Evolutionary conservation across 129 eudicot genomes (phyloP).

Genomic region (Tagetes erecta): DNA sequence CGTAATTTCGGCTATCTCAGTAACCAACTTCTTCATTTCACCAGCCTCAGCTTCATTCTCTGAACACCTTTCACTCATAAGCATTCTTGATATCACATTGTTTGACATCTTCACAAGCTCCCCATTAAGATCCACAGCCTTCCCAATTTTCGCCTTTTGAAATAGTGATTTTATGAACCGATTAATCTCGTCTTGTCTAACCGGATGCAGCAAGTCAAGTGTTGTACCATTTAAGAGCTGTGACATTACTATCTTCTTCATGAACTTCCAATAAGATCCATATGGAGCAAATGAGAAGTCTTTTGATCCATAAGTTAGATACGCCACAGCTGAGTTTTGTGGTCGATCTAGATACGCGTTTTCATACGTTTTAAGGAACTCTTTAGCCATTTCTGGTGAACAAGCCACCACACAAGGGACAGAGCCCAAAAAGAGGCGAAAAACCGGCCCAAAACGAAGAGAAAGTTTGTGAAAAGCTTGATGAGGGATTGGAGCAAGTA

Average conservation of each 20-base stretch:
- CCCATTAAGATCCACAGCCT: conserved; percentile 27
- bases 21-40: conserved; percentile 27
- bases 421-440: too few species aligned
- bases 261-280: conserved; percentile 41
- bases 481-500: conserved; percentile 28
- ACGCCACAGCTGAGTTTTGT: conserved; percentile 19
- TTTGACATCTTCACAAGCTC: conserved; percentile 37
- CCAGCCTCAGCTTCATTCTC: conserved; percentile 21
- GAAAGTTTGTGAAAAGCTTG: conserved; percentile 40
- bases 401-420: too few species aligned
- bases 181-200: conserved; percentile 34
- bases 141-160: neutral
- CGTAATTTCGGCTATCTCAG: conserved; percentile 26
- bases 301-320: conserved; percentile 22
- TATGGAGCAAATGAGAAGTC: conserved; percentile 23
- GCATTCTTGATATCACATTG: conserved; percentile 42
- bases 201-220: conserved; percentile 25
- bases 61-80: conserved; percentile 43
- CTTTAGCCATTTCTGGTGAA: conserved; percentile 27
- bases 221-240: conserved; percentile 33
- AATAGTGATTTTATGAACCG: conserved; percentile 18
- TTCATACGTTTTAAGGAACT: conserved; percentile 38
- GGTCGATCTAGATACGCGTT: conserved; percentile 28
- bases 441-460: conserved; percentile 30
- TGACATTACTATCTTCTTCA: conserved; percentile 43